A percentile compares a stretch with the other conserved stretches of the same genome.
phyloP scores from a whole-genome alignment of 371 early-diverging fungal species.

The Apophysomyces ossiformis region DNA sequence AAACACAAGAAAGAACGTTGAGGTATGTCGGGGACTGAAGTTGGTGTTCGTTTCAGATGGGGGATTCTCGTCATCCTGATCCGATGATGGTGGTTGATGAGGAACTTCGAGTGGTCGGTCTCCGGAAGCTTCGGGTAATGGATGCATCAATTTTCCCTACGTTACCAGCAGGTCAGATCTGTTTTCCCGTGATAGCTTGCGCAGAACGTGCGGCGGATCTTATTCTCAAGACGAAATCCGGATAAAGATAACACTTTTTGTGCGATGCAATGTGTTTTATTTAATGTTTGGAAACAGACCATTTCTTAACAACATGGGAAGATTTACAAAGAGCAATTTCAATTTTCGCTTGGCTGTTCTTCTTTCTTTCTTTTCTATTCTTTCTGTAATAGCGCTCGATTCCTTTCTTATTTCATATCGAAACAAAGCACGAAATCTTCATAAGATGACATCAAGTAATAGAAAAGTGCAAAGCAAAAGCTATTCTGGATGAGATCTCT shows the following conservation, averaged over 20 bases:
- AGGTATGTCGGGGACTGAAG: too few species aligned
- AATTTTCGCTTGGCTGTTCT: not conserved
- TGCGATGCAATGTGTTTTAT: conserved; percentile 7
- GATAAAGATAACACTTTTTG: conserved; percentile 1
- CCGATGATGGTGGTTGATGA: conserved; percentile 38
- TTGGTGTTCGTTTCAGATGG: not conserved
- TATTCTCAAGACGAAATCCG: conserved; percentile 15
- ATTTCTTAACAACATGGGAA: conserved; percentile 9
- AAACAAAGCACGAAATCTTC: not conserved
- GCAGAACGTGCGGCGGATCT: conserved; percentile 33
- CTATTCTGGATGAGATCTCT: too few species aligned
- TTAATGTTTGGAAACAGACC: conserved; percentile 11
- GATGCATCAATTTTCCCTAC: conserved; percentile 56
- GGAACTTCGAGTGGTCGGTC: conserved; percentile 44
- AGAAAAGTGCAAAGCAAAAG: too few species aligned
- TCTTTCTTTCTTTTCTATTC: not conserved
- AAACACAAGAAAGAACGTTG: too few species aligned
- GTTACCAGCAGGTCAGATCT: conserved; percentile 36
- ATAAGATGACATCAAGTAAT: too few species aligned
- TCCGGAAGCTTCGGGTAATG: conserved; percentile 45
- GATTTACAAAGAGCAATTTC: not conserved
- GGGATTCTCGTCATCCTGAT: conserved; percentile 2
- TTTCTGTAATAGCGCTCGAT: not conserved
- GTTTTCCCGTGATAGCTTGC: conserved; percentile 34
- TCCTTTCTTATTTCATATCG: not conserved